Percentiles rank a stretch among this genome's conserved stretches.
phyloP scores from a whole-genome alignment of 805 yeast species.

The Myxozyma kluyveri region DNA sequence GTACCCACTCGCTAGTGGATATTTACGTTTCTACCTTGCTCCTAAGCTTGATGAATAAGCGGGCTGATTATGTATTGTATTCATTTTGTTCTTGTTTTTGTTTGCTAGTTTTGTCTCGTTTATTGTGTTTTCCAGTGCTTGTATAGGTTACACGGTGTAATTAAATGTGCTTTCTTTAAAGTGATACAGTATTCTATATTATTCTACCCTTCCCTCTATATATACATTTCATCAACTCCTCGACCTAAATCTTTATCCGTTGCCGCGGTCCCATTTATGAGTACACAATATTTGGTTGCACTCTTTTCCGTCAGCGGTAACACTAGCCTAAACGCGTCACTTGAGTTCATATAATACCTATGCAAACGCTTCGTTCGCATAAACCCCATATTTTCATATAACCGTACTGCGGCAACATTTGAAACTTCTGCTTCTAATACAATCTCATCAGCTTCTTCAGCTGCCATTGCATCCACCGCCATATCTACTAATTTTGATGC shows the following conservation, averaged over 20 bases:
- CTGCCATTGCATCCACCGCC: conserved; percentile 63
- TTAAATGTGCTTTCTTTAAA: neutral
- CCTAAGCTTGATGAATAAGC: conserved; percentile 83
- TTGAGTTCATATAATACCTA: conserved; percentile 85
- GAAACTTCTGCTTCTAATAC: conserved; percentile 88
- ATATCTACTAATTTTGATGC: conserved; percentile 68
- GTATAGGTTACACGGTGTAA: neutral
- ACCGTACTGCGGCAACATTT: conserved; percentile 63
- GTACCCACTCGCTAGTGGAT: conserved; percentile 86
- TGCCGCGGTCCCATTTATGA: conserved; percentile 4
- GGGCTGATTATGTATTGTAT: neutral
- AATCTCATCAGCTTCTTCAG: conserved; percentile 68
- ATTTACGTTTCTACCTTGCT: conserved; percentile 91
- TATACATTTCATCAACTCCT: neutral
- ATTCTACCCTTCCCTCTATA: neutral
- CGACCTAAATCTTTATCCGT: neutral
- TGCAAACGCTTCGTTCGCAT: conserved; percentile 70
- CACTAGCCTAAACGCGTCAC: conserved; percentile 86
- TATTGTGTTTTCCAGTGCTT: neutral
- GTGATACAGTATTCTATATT: neutral
- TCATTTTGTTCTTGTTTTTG: neutral
- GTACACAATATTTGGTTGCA: conserved; percentile 45
- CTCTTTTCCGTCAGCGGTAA: conserved; percentile 71
- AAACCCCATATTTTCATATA: conserved; percentile 77
- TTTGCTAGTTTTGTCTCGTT: neutral